phyloP scores from a whole-genome alignment of 352 stramenopile genomes.

The Phytophthora megakarya region DNA sequence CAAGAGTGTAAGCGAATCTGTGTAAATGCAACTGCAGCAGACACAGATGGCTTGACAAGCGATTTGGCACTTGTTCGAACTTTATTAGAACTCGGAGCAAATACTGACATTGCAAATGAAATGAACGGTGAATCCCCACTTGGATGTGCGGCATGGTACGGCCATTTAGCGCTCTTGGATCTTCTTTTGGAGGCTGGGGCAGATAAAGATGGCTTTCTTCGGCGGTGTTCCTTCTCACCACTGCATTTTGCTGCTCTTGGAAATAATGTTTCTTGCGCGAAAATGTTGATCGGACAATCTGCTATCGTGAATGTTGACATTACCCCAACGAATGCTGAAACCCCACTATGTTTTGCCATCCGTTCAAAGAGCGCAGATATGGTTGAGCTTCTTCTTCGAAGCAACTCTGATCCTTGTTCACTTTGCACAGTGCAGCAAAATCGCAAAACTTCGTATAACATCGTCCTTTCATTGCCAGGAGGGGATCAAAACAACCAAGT shows the following conservation, averaged over 20 bases:
- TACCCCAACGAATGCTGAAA: slow-evolving; percentile 44
- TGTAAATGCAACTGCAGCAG: background rate
- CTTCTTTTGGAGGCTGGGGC: slow-evolving; percentile 57
- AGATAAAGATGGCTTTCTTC: slow-evolving; percentile 41
- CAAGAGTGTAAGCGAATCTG: slow-evolving; percentile 68
- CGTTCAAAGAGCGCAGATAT: slow-evolving; percentile 52
- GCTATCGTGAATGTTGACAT: slow-evolving; percentile 51
- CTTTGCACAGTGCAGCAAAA: slow-evolving; percentile 48
- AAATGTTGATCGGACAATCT: slow-evolving; percentile 41
- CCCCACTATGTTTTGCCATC: slow-evolving; percentile 63
- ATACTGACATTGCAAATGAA: slow-evolving; percentile 55
- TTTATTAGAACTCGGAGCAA: slow-evolving; percentile 61
- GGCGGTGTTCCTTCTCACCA: slow-evolving; percentile 52
- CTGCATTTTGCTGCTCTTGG: slow-evolving; percentile 64
- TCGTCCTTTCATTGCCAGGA: slow-evolving; percentile 19
- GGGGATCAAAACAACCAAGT: background rate
- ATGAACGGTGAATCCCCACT: slow-evolving; percentile 57
- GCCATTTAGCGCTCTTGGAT: slow-evolving; percentile 50
- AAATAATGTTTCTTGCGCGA: slow-evolving; percentile 44
- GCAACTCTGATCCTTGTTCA: slow-evolving; percentile 43
- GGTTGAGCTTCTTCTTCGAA: slow-evolving; percentile 52
- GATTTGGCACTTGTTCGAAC: slow-evolving; percentile 48
- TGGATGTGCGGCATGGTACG: slow-evolving; percentile 54
- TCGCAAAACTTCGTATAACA: slow-evolving; percentile 44
- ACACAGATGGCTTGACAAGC: slow-evolving; percentile 6